Conservation (phyloP, 495 filamentous ascomycete genomes). For the Annulohypoxylon maeteangense region DNA sequence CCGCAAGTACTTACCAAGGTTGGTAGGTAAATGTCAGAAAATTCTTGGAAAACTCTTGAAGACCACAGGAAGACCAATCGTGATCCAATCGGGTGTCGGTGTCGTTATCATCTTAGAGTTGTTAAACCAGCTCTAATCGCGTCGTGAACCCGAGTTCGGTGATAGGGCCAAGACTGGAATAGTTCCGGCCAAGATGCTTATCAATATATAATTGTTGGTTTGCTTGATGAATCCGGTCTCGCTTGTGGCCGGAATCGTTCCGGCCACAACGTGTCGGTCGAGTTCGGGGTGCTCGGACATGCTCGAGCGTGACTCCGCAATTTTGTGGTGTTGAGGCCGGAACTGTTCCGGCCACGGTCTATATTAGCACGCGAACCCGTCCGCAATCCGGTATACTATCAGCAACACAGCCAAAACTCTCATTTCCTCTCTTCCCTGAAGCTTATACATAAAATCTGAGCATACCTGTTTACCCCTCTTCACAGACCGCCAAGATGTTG, state of each 20-base stretch:
- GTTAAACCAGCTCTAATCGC: not conserved
- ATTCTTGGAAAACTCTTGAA: not conserved
- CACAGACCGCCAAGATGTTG: slow-evolving; percentile 33
- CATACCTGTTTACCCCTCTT: not conserved
- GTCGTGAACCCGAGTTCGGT: slow-evolving; percentile 11
- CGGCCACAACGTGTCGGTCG: slow-evolving; percentile 22
- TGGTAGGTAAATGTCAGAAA: not conserved
- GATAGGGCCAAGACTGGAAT: slow-evolving; percentile 13
- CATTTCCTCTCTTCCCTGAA: not conserved
- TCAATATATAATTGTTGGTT: not conserved
- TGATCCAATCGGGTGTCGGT: not conserved
- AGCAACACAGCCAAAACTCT: not conserved
- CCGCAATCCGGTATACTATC: not conserved
- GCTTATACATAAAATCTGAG: not conserved
- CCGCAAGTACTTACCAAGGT: not conserved
- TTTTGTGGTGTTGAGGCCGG: slow-evolving; percentile 39
- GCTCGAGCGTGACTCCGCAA: slow-evolving; percentile 26
- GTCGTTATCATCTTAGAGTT: not conserved
- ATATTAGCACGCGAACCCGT: slow-evolving; percentile 37
- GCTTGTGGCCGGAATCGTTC: slow-evolving; percentile 37
- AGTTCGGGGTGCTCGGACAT: slow-evolving; percentile 15
- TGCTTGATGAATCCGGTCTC: slow-evolving; percentile 27
- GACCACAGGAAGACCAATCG: not conserved
- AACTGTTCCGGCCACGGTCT: slow-evolving; percentile 49
- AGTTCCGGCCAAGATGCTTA: slow-evolving; percentile 29